These are phyloP conservation scores for Fonsecaea pugnacius DNA, from an alignment of 2,329 filamentous ascomycete genomes.

Conservation along the genomic window DNA sequence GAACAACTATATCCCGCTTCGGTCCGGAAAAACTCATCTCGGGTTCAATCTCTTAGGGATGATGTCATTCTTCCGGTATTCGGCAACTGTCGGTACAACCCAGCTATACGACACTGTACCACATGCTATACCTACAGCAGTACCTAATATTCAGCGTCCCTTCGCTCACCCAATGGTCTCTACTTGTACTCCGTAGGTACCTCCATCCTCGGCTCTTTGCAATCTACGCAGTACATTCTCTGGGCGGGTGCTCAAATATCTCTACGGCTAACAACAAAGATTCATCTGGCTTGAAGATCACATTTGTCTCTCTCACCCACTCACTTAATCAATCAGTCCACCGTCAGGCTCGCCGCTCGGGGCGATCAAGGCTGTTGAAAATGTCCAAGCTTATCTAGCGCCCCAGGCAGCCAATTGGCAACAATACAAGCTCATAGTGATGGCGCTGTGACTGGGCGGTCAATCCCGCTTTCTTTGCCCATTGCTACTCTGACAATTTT, in stretches of 20 bases:
- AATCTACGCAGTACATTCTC: too few relatives aligned
- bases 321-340: not conserved
- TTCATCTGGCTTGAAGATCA: too few relatives aligned
- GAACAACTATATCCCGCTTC: not conserved
- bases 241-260: too few relatives aligned
- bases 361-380: not conserved
- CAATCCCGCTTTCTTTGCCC: conserved; percentile 6
- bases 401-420: conserved; percentile 3
- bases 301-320: too few relatives aligned
- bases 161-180: too few relatives aligned
- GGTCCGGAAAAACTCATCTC: not conserved
- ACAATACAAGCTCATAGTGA: not conserved
- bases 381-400: conserved; percentile 9
- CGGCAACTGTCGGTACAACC: too few relatives aligned
- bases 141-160: too few relatives aligned
- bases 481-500: conserved; percentile 18
- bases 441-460: not conserved
- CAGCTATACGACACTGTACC: too few relatives aligned
- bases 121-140: too few relatives aligned
- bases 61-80: not conserved
- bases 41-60: not conserved
- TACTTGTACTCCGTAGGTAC: too few relatives aligned
- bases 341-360: not conserved
- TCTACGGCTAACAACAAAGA: too few relatives aligned
- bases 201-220: too few relatives aligned